Percentiles rank a stretch among this genome's conserved stretches.
Conservation (phyloP, 2,329 filamentous ascomycete species). For the Cladosporium sphaerospermum region DNA sequence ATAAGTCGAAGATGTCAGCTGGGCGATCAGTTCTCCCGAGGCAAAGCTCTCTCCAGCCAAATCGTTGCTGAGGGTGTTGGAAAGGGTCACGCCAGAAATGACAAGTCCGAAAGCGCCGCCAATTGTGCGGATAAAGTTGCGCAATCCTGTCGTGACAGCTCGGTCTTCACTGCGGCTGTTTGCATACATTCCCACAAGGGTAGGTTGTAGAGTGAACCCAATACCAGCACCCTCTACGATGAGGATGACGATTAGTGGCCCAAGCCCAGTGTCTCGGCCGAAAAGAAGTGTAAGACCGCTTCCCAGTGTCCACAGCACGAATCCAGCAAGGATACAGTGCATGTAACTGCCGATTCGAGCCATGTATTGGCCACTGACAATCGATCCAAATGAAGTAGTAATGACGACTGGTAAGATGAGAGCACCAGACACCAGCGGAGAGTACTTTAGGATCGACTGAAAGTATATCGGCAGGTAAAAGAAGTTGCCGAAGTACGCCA, state of each 20-base stretch:
- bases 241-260: conserved; percentile 28
- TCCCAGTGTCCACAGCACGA: conserved; percentile 33
- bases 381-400: conserved; percentile 1
- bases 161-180: conserved; percentile 33
- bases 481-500: conserved; percentile 18
- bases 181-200: conserved; percentile 35
- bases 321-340: conserved; percentile 23
- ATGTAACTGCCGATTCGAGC: conserved; percentile 14
- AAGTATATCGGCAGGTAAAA: conserved; percentile 38
- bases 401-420: conserved; percentile 29
- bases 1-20: conserved; percentile 14
- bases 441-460: conserved; percentile 33
- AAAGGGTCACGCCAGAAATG: conserved; percentile 30
- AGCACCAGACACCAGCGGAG: conserved; percentile 35
- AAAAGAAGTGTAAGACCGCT: conserved; percentile 28
- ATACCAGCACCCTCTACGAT: conserved; percentile 28
- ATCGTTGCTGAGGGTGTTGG: conserved; percentile 22
- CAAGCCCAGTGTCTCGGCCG: conserved; percentile 21
- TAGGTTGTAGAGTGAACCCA: conserved; percentile 35
- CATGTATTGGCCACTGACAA: conserved; percentile 8
- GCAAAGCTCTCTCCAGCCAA: neutral
- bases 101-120: conserved; percentile 32
- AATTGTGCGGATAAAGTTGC: conserved; percentile 36
- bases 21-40: conserved; percentile 14
- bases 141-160: conserved; percentile 34